Base-by-base conservation (phyloP, 2,329 filamentous ascomycete genomes). In the Pseudonectria buxi region DNA sequence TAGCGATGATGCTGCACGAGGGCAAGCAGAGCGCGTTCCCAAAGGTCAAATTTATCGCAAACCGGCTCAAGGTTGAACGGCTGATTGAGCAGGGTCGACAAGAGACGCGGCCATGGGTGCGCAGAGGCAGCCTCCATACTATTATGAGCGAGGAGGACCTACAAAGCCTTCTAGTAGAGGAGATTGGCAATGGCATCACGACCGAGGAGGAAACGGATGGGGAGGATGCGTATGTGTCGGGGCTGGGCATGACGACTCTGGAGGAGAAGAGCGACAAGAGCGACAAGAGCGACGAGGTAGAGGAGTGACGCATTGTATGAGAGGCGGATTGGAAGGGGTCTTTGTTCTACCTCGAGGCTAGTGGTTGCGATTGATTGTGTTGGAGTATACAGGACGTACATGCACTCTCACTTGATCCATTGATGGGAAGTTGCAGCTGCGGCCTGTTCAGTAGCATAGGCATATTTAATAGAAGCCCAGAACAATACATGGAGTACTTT, bases 21-120 rank as follows among this genome's bases (percentile, higher is more conserved):
- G 92, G 92, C 14, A 84, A 94, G 59, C 85, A 92, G 59, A 88
- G 84, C 44, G 78, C 84, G 1, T 98, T 94, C 56, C 86, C 92
- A 1, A 94, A 92, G 57, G 70, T 98, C 33, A 86, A 92, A 55
- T 98, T 96, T 55, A 78, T 96, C 40, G 77, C 74, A 15, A 98
- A 98, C 56, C 68, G 92, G 33, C 75, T 95, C 47, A 86, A 86
- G 51, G 69, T 95, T 7, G 92, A 98, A 63, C 72, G 81, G 32
- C 49, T 72, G 32, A 69, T 83, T n/a, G 77, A 82, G 51, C 59
- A 64, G 41, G 79, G 77, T 2, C 61, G 78, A 13, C 58, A 64
- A 32, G 71, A 74, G 53, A 76, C 74, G 25, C 59, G 74, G 37
- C 59, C 65, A 3, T 64, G 64, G 45, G 54, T 63, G 10, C 54